Conservation (phyloP, 2,329 filamentous ascomycete species). For the Penicillium sp. region DNA sequence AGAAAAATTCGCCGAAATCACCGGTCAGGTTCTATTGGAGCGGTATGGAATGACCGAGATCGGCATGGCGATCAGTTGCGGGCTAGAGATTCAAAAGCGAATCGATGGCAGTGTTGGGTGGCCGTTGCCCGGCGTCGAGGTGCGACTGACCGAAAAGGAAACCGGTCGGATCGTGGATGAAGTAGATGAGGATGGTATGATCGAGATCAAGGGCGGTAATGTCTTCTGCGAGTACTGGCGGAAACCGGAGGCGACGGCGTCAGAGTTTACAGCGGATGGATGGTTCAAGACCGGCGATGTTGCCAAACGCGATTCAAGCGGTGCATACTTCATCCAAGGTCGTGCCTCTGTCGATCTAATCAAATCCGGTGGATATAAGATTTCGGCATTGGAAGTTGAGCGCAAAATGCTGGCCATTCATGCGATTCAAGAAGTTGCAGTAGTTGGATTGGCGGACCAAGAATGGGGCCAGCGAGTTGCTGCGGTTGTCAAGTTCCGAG, state of each 20-base stretch:
- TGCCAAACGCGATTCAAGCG: conserved; percentile 34
- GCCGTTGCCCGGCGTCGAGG: conserved; percentile 49
- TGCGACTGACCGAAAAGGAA: conserved; percentile 47
- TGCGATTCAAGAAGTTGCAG: conserved; percentile 53
- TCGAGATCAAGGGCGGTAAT: conserved; percentile 45
- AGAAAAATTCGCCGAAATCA: conserved; percentile 42
- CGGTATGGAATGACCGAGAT: conserved; percentile 55
- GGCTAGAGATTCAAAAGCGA: conserved; percentile 40
- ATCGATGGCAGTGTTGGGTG: conserved; percentile 53
- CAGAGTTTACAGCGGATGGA: conserved; percentile 49
- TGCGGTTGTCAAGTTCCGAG: conserved; percentile 49
- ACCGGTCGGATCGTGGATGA: conserved; percentile 34
- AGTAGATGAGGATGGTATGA: conserved; percentile 43
- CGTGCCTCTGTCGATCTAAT: conserved; percentile 56
- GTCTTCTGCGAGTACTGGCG: conserved; percentile 47
- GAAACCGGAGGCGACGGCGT: conserved; percentile 47
- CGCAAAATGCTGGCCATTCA: conserved; percentile 52
- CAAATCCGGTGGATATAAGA: conserved; percentile 58
- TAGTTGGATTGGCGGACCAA: conserved; percentile 54
- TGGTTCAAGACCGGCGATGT: conserved; percentile 54
- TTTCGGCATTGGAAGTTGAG: conserved; percentile 56
- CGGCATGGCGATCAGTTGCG: conserved; percentile 51
- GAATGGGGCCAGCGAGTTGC: conserved; percentile 58
- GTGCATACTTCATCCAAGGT: conserved; percentile 56
- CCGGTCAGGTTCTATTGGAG: conserved; percentile 46